phyloP scores from a whole-genome alignment of 2,329 filamentous ascomycete species.

The Aphanoascus verrucosus region DNA sequence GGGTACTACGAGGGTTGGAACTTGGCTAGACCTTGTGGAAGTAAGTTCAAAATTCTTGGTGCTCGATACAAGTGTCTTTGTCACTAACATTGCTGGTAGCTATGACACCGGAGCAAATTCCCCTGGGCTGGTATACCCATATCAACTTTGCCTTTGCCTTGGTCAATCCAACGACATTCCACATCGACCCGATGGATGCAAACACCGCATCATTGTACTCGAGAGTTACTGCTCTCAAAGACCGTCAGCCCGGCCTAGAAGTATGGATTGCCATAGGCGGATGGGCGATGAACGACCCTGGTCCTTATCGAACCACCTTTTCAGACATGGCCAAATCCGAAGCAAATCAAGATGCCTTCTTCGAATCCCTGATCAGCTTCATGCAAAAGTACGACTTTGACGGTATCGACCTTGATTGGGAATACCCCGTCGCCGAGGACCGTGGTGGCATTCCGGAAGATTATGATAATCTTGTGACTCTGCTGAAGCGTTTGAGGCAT shows the following conservation, averaged over 20 bases:
- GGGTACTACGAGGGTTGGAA: constrained; percentile 32
- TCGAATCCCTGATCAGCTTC: constrained; percentile 31
- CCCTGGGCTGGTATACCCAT: constrained; percentile 16
- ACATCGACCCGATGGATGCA: constrained; percentile 20
- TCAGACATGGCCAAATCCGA: constrained; percentile 19
- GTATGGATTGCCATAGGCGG: constrained; percentile 29
- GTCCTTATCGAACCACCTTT: constrained; percentile 18
- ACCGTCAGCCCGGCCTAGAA: neutral
- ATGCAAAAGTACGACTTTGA: constrained; percentile 36
- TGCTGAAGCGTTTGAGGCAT: constrained; percentile 17
- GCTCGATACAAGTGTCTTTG: neutral
- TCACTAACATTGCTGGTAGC: neutral
- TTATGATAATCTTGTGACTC: constrained; percentile 23
- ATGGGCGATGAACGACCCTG: constrained; percentile 31
- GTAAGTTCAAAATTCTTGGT: constrained; percentile 12
- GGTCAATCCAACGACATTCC: constrained; percentile 29
- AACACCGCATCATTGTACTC: constrained; percentile 16
- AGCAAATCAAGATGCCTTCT: constrained; percentile 25
- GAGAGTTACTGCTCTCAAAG: constrained; percentile 3
- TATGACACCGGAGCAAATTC: constrained; percentile 13
- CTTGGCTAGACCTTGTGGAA: constrained; percentile 17
- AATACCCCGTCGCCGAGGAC: constrained; percentile 36
- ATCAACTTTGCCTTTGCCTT: constrained; percentile 24
- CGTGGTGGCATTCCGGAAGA: constrained; percentile 27
- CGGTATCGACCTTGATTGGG: constrained; percentile 41